These are phyloP conservation scores for Fusarium sp. DNA, from an alignment of 2,329 filamentous ascomycete genomes.

Conservation along the genomic window DNA sequence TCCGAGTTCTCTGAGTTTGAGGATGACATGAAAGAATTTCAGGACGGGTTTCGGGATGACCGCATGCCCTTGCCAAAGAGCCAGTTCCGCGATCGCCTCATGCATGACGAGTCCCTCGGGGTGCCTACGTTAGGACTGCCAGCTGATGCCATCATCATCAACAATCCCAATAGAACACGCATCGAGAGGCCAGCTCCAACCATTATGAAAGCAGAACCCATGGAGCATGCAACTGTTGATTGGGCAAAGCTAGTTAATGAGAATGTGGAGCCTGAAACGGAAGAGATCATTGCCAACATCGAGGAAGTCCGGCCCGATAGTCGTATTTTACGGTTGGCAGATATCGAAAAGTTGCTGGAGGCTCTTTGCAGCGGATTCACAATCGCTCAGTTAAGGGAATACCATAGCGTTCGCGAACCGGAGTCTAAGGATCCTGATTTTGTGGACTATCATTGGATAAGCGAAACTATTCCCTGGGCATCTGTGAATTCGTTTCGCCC, in stretches of 20 bases:
- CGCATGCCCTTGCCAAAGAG: neutral
- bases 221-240: conserved; percentile 39
- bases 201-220: conserved; percentile 38
- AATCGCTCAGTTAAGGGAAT: conserved; percentile 59
- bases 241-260: conserved; percentile 53
- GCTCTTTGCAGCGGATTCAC: conserved; percentile 63
- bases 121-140: conserved; percentile 54
- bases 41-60: neutral
- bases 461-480: conserved; percentile 58
- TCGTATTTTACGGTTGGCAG: conserved; percentile 53
- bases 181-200: conserved; percentile 28
- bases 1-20: conserved; percentile 18
- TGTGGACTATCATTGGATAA: conserved; percentile 58
- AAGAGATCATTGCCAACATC: conserved; percentile 61
- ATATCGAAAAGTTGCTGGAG: conserved; percentile 59
- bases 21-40: neutral
- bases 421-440: conserved; percentile 9
- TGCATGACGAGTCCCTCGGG: conserved; percentile 50
- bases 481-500: conserved; percentile 30
- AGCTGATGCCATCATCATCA: conserved; percentile 63
- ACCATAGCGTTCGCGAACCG: conserved; percentile 50
- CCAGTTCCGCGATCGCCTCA: conserved; percentile 45
- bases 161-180: conserved; percentile 53
- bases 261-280: conserved; percentile 42
- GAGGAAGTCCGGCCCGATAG: conserved; percentile 63